Percentiles rank a stretch among this genome's conserved stretches.
phyloP scores from a whole-genome alignment of 164 flowering plant species.

The grape (Vitis vinifera) region DNA sequence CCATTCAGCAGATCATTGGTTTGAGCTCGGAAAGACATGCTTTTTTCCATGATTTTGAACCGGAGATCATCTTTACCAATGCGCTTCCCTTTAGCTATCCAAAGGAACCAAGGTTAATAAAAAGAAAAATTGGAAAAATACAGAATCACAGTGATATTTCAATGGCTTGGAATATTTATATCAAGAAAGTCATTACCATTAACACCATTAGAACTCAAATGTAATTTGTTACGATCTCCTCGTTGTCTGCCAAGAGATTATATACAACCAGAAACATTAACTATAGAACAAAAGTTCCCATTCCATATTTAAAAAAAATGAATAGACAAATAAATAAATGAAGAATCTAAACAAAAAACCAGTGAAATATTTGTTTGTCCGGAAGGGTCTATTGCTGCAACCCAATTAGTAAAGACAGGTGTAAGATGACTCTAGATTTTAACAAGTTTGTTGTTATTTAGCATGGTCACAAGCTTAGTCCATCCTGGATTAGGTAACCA shows the following conservation, averaged over 20 bases:
- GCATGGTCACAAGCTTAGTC: too few relatives aligned
- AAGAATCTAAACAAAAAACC: too few relatives aligned
- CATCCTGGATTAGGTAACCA: too few relatives aligned
- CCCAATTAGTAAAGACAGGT: too few relatives aligned
- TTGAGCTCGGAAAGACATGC: constrained; percentile 19
- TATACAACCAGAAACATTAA: background rate
- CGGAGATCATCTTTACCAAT: constrained; percentile 65
- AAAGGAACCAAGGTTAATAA: constrained; percentile 27
- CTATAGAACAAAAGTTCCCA: background rate
- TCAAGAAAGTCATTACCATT: constrained; percentile 34
- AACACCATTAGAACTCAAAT: constrained; percentile 20
- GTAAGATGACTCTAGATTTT: too few relatives aligned
- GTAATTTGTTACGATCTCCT: constrained; percentile 27
- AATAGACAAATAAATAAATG: background rate
- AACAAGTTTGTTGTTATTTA: too few relatives aligned
- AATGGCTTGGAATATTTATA: constrained; percentile 5
- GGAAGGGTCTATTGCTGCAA: background rate
- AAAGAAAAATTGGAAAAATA: constrained; percentile 12
- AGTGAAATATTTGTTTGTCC: too few relatives aligned
- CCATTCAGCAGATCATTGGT: constrained; percentile 20
- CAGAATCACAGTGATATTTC: constrained; percentile 7
- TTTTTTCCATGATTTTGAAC: constrained; percentile 66
- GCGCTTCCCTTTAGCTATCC: constrained; percentile 33
- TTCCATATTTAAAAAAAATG: background rate
- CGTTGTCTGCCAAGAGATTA: constrained; percentile 39